These are phyloP conservation scores for Pseudomonodictys pantanalensis DNA, from an alignment of 495 filamentous ascomycete species.

Conservation along the genomic window DNA sequence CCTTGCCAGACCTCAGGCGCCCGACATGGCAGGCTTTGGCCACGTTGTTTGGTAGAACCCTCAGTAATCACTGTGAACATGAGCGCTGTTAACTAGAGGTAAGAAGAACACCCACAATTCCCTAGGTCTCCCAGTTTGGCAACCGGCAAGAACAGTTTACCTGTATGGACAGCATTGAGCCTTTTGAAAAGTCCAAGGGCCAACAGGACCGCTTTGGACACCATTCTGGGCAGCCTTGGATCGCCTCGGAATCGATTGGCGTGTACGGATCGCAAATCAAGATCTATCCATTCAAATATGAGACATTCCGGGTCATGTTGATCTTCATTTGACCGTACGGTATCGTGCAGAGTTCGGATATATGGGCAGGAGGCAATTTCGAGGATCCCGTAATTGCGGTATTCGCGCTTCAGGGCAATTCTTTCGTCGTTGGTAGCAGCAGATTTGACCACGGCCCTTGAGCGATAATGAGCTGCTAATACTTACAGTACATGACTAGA, in stretches of 20 bases:
- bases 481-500: not conserved
- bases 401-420: constrained; percentile 21
- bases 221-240: constrained; percentile 22
- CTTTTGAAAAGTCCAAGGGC: constrained; percentile 24
- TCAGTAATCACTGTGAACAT: constrained; percentile 30
- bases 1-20: constrained; percentile 38
- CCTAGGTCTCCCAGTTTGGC: constrained; percentile 36
- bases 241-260: constrained; percentile 20
- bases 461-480: constrained; percentile 10
- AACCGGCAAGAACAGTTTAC: constrained; percentile 25
- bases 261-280: constrained; percentile 25
- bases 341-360: constrained; percentile 25
- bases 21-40: constrained; percentile 29
- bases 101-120: constrained; percentile 27
- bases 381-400: constrained; percentile 22
- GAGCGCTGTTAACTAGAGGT: constrained; percentile 6
- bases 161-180: constrained; percentile 19
- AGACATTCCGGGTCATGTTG: constrained; percentile 24
- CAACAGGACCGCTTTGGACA: constrained; percentile 18
- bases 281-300: constrained; percentile 36
- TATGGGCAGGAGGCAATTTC: constrained; percentile 22
- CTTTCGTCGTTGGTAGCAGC: constrained; percentile 17
- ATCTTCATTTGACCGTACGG: constrained; percentile 15
- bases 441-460: constrained; percentile 25
- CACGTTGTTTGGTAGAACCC: constrained; percentile 33